Percentiles rank a stretch among this genome's conserved stretches.
phyloP scores from a whole-genome alignment of 2,329 filamentous ascomycete genomes.

The Leptographium lundbergii region DNA sequence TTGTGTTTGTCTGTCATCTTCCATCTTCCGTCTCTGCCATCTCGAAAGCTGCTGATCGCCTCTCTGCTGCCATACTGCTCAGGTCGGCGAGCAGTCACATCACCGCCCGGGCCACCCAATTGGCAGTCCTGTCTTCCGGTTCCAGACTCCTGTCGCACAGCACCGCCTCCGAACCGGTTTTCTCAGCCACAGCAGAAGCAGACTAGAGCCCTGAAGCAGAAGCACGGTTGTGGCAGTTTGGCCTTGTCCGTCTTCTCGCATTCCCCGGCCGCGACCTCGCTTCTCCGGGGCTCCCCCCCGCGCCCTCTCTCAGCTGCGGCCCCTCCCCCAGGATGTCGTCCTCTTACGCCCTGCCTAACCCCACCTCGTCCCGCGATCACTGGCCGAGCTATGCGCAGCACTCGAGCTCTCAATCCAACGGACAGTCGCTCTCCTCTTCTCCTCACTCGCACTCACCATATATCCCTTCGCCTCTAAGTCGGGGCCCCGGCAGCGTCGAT shows the following conservation, averaged over 20 bases:
- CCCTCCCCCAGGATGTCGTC: slow-evolving; percentile 31
- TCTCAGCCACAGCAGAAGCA: neutral
- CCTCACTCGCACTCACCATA: slow-evolving; percentile 20
- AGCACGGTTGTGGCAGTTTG: too few species aligned
- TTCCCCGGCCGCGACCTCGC: neutral
- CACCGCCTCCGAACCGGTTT: neutral
- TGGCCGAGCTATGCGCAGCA: slow-evolving; percentile 20
- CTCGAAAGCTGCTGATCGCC: neutral
- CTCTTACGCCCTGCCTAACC: slow-evolving; percentile 39
- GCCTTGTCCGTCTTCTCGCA: neutral
- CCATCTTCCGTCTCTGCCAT: neutral
- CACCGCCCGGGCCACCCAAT: neutral
- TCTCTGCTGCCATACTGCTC: neutral
- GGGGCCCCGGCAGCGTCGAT: slow-evolving; percentile 10
- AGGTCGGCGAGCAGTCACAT: neutral
- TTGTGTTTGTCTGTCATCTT: neutral
- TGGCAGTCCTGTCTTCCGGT: neutral
- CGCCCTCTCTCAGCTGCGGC: neutral
- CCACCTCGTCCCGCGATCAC: slow-evolving; percentile 27
- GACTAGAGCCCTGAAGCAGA: neutral
- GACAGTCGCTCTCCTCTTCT: slow-evolving; percentile 20
- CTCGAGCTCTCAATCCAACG: neutral
- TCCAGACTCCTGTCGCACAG: too few species aligned
- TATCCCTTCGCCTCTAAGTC: slow-evolving; percentile 25
- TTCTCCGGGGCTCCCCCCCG: neutral